Percentiles rank a stretch among this genome's conserved stretches.
Evolutionary conservation across 768 basidiomycete genomes (phyloP).

Genomic region (Mycena floridula): DNA sequence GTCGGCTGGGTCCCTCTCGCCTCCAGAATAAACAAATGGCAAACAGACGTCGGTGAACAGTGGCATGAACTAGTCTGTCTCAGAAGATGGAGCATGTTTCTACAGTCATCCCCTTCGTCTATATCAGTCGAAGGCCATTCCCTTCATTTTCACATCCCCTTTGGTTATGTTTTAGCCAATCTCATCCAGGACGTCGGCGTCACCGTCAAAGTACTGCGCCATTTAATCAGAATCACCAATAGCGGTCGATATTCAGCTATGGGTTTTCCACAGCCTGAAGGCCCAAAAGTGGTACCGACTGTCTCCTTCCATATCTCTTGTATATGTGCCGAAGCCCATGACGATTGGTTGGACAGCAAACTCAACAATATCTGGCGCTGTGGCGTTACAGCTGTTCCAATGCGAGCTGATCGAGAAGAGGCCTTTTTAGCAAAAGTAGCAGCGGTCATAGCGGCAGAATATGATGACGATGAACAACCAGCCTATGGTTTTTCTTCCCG

Average conservation of each 20-base stretch:
- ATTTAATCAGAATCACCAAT: slow-evolving; percentile 53
- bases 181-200: slow-evolving; percentile 67
- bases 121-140: slow-evolving; percentile 57
- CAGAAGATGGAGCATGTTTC: slow-evolving; percentile 41
- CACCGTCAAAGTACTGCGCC: slow-evolving; percentile 67
- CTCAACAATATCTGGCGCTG: slow-evolving; percentile 70
- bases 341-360: slow-evolving; percentile 78
- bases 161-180: slow-evolving; percentile 68
- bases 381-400: slow-evolving; percentile 65
- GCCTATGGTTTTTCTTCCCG: slow-evolving; percentile 59
- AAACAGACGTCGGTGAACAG: slow-evolving; percentile 28
- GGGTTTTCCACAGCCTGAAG: slow-evolving; percentile 62
- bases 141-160: slow-evolving; percentile 72
- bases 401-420: slow-evolving; percentile 68
- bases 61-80: slow-evolving; percentile 78
- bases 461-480: slow-evolving; percentile 23
- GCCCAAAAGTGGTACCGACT: slow-evolving; percentile 64
- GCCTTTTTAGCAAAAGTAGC: slow-evolving; percentile 77
- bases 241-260: slow-evolving; percentile 46
- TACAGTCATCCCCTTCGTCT: slow-evolving; percentile 22
- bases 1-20: slow-evolving; percentile 55
- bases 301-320: slow-evolving; percentile 52
- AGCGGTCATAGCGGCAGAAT: slow-evolving; percentile 46
- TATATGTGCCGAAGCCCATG: slow-evolving; percentile 71
- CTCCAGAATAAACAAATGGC: slow-evolving; percentile 25